A percentile compares a stretch with the other conserved stretches of the same genome.
Conservation (phyloP, 306 rosid species). For the Cucurbita ficifolia region DNA sequence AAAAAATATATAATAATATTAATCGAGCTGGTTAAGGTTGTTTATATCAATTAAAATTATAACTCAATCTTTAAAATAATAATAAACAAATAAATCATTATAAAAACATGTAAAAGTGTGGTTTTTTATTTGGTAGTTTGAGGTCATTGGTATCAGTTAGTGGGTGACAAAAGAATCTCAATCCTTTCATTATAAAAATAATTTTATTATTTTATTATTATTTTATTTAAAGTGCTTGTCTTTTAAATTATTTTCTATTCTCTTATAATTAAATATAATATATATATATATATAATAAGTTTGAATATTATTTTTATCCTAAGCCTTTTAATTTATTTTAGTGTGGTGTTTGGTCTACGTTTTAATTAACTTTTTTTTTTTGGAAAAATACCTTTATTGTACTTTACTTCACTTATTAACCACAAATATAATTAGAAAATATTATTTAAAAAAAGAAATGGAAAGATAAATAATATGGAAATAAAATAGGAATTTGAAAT, state of each 20-base stretch:
- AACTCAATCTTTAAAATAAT: neutral
- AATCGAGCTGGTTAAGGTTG: neutral
- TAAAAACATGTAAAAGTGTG: neutral
- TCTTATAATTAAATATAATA: neutral
- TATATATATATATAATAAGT: no score
- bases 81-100: neutral
- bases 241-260: neutral
- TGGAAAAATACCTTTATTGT: no score
- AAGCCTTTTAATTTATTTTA: no score
- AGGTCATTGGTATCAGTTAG: conserved; percentile 15
- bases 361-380: no score
- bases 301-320: no score
- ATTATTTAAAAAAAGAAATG: no score
- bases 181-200: conserved; percentile 1
- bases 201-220: neutral
- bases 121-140: neutral
- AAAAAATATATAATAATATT: neutral
- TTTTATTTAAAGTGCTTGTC: neutral
- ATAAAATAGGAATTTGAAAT: no score
- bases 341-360: no score
- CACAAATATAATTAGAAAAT: no score
- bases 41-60: neutral
- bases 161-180: conserved; percentile 27
- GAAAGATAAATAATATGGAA: no score
- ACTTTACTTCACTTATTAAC: no score